Evolutionary conservation across 2,329 filamentous ascomycete genomes (phyloP), one percentile per base, ranked within the genome.

Genomic region (Aspergillus flavus): DNA sequence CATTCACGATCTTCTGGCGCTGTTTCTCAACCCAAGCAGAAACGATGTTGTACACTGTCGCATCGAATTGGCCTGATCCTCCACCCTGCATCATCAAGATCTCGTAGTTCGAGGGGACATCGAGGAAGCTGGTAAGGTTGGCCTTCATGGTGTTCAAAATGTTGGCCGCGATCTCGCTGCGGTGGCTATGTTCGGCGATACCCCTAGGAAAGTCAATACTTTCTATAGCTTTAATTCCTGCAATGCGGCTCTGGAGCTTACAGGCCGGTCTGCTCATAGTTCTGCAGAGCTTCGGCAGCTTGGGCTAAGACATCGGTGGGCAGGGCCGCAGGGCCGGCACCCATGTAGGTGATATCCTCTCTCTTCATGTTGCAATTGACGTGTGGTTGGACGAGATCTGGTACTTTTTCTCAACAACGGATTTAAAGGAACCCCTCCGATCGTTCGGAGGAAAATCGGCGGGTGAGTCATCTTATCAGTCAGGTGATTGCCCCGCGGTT

Each of bases 131-230:
- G 41, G 86, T 84, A 12, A 98, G 85, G 66, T 91, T 88, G 39
- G 87, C 85, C 77, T 96, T 95, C 66, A 92, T 86, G 67, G 91
- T 85, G 66, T 91, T 89, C 69, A 98, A 86, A 72, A 98, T 93
- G 66, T 89, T 86, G 67, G 87, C 86, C 30, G 94, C 94, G 52
- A 91, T 86, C 65, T 87, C 84, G 16, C 92, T 96, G 68, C 94
- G 91, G 78, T 98, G 94, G 11, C 91, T 94, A 76, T 96, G 92
- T 79, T 98, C 94, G 66, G 91, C 92, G 50, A 97, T 86, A 58
- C 93, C 93, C 60, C 68, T 71, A 61, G 21, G 19, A 16, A 63
- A 26, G 50, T 52, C 23, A 61, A 39, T 55, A 23, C 36, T 19
- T n/a, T 41, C 39, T 28, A 55, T 54, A n/a, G 14, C 12, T 54